Evolutionary conservation across 306 rosid species (phyloP), one percentile per base, ranked within the genome.

Genomic region (Dryas drummondii): DNA sequence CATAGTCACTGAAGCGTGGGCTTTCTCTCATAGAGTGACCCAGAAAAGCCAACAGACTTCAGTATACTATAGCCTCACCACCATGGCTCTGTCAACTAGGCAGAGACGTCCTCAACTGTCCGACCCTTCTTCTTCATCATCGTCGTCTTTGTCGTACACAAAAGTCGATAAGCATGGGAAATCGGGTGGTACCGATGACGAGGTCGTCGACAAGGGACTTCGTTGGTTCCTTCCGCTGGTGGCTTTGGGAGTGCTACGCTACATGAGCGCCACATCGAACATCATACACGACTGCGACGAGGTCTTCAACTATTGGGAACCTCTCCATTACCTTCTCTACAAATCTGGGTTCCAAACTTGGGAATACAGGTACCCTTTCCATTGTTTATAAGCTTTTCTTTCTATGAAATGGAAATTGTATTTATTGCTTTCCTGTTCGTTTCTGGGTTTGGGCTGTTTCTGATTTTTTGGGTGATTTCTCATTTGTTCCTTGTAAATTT

Each of bases 261-360:
- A 92, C 88, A 89, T 86, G 98, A 96, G 99, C 78, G 93, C 96
- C 76, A 81, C 96, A 46, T 90, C 98, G 7, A 96, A 96, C 78
- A 92, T 96, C 84, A 84, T 96, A 11, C 99, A 96, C 68, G 99
- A 92, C 76, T 96, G 99, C 75, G 99, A 96, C 60, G 99, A 96
- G 75, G 98, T 96, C 79, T 96, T 90, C 88, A 96, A 92, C 84
- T 92, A 96, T 79, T 96, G 98, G 99, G 99, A 92, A 56, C 99
- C 99, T 59, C 93, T 94, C 60, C 99, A 94, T 84, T 94, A n/a
- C 77, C 97, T 94, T 79, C 96, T 94, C 75, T 90, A 87, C 86
- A 92, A 89, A 90, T 86, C 93, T 84, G 97, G 97, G 41, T 94
- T 94, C 75, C 99, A 94, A 17, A 94, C 99, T 17, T 94, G 99